Base-by-base conservation (phyloP, 2,329 filamentous ascomycete species). In the Dactylonectria macrodidyma region DNA sequence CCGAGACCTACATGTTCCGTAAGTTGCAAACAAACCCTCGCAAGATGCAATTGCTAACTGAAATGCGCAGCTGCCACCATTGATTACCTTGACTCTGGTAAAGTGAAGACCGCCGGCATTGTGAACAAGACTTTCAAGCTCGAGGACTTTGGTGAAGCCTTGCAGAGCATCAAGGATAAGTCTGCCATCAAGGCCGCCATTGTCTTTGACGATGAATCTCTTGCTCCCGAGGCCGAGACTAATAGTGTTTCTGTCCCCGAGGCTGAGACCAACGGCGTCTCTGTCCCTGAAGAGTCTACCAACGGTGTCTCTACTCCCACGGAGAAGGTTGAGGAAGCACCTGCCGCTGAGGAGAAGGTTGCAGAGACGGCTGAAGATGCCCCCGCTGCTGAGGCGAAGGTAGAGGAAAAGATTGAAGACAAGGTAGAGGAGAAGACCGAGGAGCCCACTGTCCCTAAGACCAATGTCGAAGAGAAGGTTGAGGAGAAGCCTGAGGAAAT, bases 161-260 rank as follows among this genome's bases (percentile, higher is more conserved):
- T 94, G 71, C 89, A 93, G 79, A 87, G 88, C 65, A 93, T 94
- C 84, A 89, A 86, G 76, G 90, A 92, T 82, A 93, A 93, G 85
- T 88, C 83, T 60, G 91, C 91, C 66, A 92, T 94, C 78, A 94
- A 94, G 85, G 91, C 91, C 59, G 90, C 90, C 16, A 93, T 94
- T 78, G 87, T 90, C 54, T 93, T 92, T 75, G 90, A 93, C 69
- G 89, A 86, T 14, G 64, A 73, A 64, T 48, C 56, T 33, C 38
- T 62, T 19, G 38, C 51, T 9, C 10, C 47, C 9, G 60, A 65
- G 41, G 47, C 14, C 11, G 62, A 70, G 30, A 52, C 36, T 7
- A 58, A 62, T 14, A 57, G 51, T 7, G 19, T 30, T 10, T 16
- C 26, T 36, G 51, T 48, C 59, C 38, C 50, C 16, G 41, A 54